Evolutionary conservation across 202 grass and related monocot species (phyloP).

Genomic region (Cymbopogon flexuosus): DNA sequence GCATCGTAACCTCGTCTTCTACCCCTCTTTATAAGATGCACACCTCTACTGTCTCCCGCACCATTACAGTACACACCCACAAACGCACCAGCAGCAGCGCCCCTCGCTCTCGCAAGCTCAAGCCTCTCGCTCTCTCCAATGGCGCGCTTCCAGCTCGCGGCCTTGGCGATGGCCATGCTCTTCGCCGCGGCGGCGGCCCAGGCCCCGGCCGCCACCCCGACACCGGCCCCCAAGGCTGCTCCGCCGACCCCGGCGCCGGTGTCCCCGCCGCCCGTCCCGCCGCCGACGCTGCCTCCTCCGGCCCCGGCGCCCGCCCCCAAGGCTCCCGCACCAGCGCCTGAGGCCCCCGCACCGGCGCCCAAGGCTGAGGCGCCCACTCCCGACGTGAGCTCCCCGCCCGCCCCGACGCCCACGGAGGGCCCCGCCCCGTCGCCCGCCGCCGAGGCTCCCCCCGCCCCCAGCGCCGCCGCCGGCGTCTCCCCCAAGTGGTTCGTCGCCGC

Average conservation of each 20-base stretch:
- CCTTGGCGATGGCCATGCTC: constrained; percentile 55
- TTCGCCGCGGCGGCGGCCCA: constrained; percentile 56
- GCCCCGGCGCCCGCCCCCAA: constrained; percentile 20
- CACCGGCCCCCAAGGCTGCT: constrained; percentile 32
- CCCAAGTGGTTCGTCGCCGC: constrained; percentile 42
- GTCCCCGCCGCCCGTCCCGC: constrained; percentile 29
- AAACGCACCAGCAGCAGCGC: neutral
- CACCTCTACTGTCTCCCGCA: constrained; percentile 20
- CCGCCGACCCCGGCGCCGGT: constrained; percentile 36
- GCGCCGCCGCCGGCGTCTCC: constrained; percentile 39
- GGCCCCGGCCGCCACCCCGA: constrained; percentile 48
- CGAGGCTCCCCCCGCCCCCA: neutral
- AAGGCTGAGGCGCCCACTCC: constrained; percentile 3
- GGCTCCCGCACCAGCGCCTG: neutral
- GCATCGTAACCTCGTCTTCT: neutral
- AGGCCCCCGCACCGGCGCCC: constrained; percentile 31
- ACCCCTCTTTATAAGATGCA: constrained; percentile 40
- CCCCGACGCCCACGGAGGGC: neutral
- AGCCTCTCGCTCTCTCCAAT: constrained; percentile 34
- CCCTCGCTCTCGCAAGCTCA: constrained; percentile 1
- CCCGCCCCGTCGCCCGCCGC: neutral
- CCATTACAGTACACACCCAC: constrained; percentile 38
- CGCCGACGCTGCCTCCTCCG: constrained; percentile 34
- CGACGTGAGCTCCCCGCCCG: constrained; percentile 21
- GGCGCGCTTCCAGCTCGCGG: constrained; percentile 54